Conservation (phyloP, 2,329 filamentous ascomycete species). For the Ascochyta fabae region DNA sequence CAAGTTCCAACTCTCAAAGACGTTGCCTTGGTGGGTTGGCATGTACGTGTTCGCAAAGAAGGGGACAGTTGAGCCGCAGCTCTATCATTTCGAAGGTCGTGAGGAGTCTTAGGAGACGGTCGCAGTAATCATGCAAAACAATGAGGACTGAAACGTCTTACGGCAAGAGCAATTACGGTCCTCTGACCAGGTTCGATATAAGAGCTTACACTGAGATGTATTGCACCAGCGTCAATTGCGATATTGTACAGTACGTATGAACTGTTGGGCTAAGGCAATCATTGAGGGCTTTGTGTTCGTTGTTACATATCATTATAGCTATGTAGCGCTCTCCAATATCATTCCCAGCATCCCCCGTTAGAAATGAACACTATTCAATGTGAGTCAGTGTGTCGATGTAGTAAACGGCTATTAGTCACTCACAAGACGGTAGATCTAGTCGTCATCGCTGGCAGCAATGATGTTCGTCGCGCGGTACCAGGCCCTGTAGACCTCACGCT, state of each 20-base stretch:
- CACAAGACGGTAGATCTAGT: background rate
- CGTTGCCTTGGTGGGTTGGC: slow-evolving; percentile 55
- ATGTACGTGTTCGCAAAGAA: slow-evolving; percentile 50
- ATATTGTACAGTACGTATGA: too few relatives aligned
- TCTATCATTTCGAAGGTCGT: slow-evolving; percentile 41
- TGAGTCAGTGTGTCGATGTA: background rate
- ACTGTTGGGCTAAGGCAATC: too few relatives aligned
- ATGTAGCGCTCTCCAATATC: background rate
- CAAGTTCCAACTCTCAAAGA: slow-evolving; percentile 37
- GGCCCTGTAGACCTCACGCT: slow-evolving; percentile 6
- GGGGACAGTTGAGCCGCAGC: slow-evolving; percentile 42
- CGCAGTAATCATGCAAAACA: too few relatives aligned
- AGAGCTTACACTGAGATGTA: too few relatives aligned
- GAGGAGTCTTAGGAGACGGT: too few relatives aligned
- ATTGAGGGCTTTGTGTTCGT: background rate
- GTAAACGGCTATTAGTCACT: background rate
- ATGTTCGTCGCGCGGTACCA: slow-evolving; percentile 8
- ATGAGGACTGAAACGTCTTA: too few relatives aligned
- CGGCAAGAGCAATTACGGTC: too few relatives aligned
- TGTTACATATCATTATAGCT: background rate
- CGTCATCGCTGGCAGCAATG: slow-evolving; percentile 2
- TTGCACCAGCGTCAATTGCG: too few relatives aligned
- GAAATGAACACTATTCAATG: background rate
- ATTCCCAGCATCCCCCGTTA: background rate
- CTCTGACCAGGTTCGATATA: too few relatives aligned